Percentiles rank a stretch among this genome's conserved stretches.
Evolutionary conservation across 306 rosid genomes (phyloP).

Genomic region (Dicorynia guianensis): DNA sequence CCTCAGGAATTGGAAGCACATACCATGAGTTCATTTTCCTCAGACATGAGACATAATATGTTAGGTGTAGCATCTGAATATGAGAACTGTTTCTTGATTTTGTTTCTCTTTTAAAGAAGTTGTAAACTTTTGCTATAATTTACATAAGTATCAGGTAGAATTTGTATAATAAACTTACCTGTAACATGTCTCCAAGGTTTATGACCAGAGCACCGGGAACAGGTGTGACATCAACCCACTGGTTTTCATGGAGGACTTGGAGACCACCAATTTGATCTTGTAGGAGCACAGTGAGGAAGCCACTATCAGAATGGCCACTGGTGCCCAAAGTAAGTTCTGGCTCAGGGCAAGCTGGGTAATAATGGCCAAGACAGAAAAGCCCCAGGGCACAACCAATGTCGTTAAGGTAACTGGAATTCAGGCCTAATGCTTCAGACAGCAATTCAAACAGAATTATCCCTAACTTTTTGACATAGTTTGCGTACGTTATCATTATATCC

Average conservation of each 20-base stretch:
- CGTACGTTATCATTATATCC: slow-evolving; percentile 47
- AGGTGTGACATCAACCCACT: slow-evolving; percentile 39
- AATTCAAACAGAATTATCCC: slow-evolving; percentile 38
- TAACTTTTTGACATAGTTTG: slow-evolving; percentile 39
- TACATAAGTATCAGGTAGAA: too few species aligned
- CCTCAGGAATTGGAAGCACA: too few species aligned
- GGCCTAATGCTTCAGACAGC: slow-evolving; percentile 49
- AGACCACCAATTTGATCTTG: slow-evolving; percentile 63
- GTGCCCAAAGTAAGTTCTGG: slow-evolving; percentile 41
- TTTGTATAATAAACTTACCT: slow-evolving; percentile 14
- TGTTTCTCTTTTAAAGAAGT: too few species aligned
- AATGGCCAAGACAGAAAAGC: slow-evolving; percentile 28
- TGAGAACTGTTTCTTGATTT: too few species aligned
- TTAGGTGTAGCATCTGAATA: too few species aligned
- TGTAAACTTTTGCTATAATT: too few species aligned
- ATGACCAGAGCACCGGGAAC: slow-evolving; percentile 39
- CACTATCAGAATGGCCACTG: slow-evolving; percentile 41
- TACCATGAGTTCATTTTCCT: too few species aligned
- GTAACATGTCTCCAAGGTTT: slow-evolving; percentile 44
- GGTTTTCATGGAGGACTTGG: slow-evolving; percentile 44
- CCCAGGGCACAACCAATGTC: slow-evolving; percentile 36
- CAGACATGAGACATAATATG: too few species aligned
- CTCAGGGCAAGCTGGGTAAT: too few species aligned
- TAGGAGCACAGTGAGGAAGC: slow-evolving; percentile 51
- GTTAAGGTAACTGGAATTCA: slow-evolving; percentile 26